These are phyloP conservation scores for Cordyceps tenuipes DNA, from an alignment of 2,329 filamentous ascomycete genomes.

Conservation along the genomic window DNA sequence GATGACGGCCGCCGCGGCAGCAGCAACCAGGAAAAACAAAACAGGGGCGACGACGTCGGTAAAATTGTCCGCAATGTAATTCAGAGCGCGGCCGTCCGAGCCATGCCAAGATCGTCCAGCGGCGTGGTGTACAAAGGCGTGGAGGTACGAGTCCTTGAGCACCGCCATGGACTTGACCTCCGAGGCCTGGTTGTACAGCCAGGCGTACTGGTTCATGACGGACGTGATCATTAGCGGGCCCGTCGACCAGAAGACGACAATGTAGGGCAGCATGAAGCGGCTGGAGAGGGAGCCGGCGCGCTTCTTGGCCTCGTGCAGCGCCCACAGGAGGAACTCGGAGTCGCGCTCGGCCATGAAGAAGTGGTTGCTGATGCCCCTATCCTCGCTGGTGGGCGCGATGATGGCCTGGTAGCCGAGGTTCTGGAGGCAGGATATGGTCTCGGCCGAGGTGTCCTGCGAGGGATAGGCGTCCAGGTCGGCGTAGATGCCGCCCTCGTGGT, in stretches of 20 bases:
- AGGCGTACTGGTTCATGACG: constrained; percentile 15
- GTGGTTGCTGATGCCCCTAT: constrained; percentile 18
- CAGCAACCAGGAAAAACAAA: background rate
- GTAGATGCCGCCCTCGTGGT: constrained; percentile 19
- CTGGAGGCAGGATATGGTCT: constrained; percentile 14
- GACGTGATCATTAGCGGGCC: constrained; percentile 19
- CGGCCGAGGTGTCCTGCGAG: background rate
- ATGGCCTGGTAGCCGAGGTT: constrained; percentile 13
- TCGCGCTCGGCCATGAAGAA: constrained; percentile 19
- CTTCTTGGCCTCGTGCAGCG: constrained; percentile 17
- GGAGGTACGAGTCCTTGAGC: constrained; percentile 13
- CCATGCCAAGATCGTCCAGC: constrained; percentile 20
- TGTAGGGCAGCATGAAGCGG: constrained; percentile 17
- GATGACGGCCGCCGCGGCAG: background rate
- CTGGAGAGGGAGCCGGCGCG: constrained; percentile 12
- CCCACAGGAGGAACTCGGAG: constrained; percentile 16
- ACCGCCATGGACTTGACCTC: constrained; percentile 11
- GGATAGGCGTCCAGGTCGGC: constrained; percentile 19
- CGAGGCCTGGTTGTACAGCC: constrained; percentile 9
- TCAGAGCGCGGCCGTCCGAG: constrained; percentile 15
- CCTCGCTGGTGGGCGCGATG: constrained; percentile 14
- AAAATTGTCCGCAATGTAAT: constrained; percentile 17
- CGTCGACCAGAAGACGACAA: constrained; percentile 20
- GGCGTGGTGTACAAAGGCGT: constrained; percentile 14
- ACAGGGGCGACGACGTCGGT: background rate